Percentiles rank a stretch among this genome's conserved stretches.
These are phyloP conservation scores for Trametes villosa DNA, from an alignment of 768 basidiomycete genomes.

Conservation along the genomic window DNA sequence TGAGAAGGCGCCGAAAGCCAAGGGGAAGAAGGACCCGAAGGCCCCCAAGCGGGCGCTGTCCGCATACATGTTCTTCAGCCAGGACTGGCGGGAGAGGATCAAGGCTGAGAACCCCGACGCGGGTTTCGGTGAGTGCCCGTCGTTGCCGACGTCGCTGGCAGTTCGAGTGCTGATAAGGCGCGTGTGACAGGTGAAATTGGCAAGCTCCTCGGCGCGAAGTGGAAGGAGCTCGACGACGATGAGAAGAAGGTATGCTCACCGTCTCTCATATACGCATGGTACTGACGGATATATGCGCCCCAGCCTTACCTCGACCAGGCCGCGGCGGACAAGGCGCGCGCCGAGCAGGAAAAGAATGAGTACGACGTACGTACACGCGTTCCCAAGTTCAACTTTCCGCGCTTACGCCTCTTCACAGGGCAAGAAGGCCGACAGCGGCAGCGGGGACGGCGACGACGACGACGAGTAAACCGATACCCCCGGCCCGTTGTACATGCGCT, in stretches of 20 bases:
- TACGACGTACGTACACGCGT: constrained; percentile 43
- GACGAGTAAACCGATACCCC: constrained; percentile 35
- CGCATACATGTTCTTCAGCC: constrained; percentile 99
- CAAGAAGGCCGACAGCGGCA: constrained; percentile 44
- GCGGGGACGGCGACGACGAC: constrained; percentile 51
- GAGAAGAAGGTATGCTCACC: constrained; percentile 81
- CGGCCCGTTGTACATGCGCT: constrained; percentile 2
- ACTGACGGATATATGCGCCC: not conserved
- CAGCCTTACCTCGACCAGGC: constrained; percentile 92
- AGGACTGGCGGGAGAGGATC: constrained; percentile 94
- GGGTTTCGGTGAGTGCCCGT: constrained; percentile 69
- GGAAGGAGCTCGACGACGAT: constrained; percentile 91
- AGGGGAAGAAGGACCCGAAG: constrained; percentile 78
- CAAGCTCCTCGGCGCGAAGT: constrained; percentile 93
- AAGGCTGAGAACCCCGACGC: constrained; percentile 96
- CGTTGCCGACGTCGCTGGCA: not conserved
- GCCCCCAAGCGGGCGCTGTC: constrained; percentile 92
- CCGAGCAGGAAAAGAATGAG: constrained; percentile 75
- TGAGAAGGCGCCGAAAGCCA: constrained; percentile 57
- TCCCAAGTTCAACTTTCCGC: not conserved
- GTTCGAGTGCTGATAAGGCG: constrained; percentile 8
- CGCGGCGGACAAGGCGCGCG: constrained; percentile 83
- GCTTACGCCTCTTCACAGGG: constrained; percentile 28
- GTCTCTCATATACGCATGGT: constrained; percentile 6
- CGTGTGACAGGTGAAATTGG: constrained; percentile 73